phyloP scores from a whole-genome alignment of 352 stramenopile species.

The Globisporangium spinosum region DNA sequence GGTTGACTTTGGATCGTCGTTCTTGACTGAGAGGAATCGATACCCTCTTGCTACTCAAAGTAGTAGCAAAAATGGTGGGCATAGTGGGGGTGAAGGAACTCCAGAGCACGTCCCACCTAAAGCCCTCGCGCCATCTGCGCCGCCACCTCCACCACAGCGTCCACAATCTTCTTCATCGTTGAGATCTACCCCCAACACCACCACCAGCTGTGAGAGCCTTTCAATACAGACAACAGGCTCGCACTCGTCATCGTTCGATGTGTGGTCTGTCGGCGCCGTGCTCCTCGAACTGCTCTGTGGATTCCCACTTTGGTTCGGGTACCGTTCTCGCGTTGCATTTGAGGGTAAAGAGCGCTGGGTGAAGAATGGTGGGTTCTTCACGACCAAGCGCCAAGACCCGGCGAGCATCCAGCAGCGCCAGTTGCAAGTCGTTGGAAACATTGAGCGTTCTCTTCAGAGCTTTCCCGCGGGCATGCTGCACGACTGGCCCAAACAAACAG shows the following conservation, averaged over 20 bases:
- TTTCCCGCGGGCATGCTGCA: conserved; percentile 1
- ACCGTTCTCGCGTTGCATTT: conserved; percentile 3
- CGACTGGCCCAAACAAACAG: background rate
- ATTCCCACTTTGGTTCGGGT: conserved; percentile 5
- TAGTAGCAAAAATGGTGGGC: background rate
- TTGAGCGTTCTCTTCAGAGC: background rate
- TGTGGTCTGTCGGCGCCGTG: conserved; percentile 8
- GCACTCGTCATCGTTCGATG: background rate
- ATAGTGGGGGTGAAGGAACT: background rate
- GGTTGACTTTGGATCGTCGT: conserved; percentile 7
- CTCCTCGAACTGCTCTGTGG: conserved; percentile 4
- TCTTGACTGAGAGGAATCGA: background rate
- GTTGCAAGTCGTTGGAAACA: background rate
- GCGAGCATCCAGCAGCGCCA: conserved; percentile 2
- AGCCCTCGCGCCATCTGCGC: conserved; percentile 1
- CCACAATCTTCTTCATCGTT: background rate
- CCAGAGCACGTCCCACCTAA: conserved; percentile 9
- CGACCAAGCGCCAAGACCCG: conserved; percentile 6
- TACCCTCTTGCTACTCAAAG: background rate
- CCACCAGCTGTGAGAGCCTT: background rate
- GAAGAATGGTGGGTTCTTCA: background rate
- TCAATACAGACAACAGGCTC: background rate
- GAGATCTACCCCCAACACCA: background rate
- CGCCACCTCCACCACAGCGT: background rate
- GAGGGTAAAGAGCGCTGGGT: background rate